These are phyloP conservation scores for Haplosporangium sp. DNA, from an alignment of 371 early-diverging fungal species.

Conservation along the genomic window DNA sequence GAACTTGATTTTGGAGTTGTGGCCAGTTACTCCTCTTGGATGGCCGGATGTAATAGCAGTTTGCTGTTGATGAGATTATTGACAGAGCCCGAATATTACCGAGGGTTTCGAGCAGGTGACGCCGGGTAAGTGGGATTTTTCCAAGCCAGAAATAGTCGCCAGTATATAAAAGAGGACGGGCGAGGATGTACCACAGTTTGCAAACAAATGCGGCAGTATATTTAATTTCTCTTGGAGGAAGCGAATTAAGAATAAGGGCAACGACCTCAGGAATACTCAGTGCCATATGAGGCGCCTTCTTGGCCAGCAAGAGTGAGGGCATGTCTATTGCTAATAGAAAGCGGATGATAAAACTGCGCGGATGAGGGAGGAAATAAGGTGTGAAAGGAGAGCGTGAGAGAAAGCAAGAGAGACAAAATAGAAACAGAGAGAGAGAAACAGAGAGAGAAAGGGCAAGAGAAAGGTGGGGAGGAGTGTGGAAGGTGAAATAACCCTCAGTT, in stretches of 20 bases:
- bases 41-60: constrained; percentile 18
- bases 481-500: no score
- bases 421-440: no score
- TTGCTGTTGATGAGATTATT: constrained; percentile 12
- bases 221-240: not conserved
- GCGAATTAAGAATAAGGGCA: constrained; percentile 3
- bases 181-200: constrained; percentile 16
- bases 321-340: not conserved
- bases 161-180: constrained; percentile 4
- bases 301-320: constrained; percentile 4
- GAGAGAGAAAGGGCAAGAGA: no score
- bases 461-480: no score
- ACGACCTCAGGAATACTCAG: constrained; percentile 17
- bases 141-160: constrained; percentile 17
- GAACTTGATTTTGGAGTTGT: constrained; percentile 5
- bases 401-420: no score
- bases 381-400: not conserved
- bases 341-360: not conserved
- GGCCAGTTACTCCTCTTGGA: constrained; percentile 1
- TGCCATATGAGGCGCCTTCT: constrained; percentile 6
- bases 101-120: constrained; percentile 8
- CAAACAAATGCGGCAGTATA: constrained; percentile 12
- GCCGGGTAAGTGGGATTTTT: constrained; percentile 19
- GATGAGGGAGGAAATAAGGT: not conserved
- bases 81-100: constrained; percentile 10